Evolutionary conservation across 2,329 filamentous ascomycete species (phyloP).

Genomic region (Trichoderma harzianum): DNA sequence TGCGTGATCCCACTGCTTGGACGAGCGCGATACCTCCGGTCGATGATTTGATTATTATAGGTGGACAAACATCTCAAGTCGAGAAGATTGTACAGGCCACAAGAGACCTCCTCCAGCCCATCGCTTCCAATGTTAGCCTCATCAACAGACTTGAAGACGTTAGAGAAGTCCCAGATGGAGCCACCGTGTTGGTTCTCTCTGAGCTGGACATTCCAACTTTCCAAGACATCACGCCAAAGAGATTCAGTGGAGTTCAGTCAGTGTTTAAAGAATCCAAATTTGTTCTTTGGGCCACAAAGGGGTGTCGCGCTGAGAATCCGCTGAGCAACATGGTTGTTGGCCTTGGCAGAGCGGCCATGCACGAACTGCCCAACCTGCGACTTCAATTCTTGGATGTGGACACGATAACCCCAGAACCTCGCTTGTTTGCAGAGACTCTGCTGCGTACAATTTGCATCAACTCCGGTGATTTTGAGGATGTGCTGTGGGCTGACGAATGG

Average conservation of each 20-base stretch:
- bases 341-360: not conserved
- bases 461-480: not conserved
- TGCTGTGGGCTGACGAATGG: not conserved
- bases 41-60: not conserved
- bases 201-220: not conserved
- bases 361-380: not conserved
- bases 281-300: not conserved
- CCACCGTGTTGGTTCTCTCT: not conserved
- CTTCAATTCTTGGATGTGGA: not conserved
- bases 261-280: not conserved
- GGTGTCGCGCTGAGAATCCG: not conserved
- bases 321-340: not conserved
- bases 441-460: not conserved
- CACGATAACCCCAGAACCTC: not conserved
- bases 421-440: not conserved
- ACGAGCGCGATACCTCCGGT: not conserved
- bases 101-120: not conserved
- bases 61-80: not conserved
- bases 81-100: not conserved
- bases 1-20: not conserved
- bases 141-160: not conserved
- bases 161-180: not conserved
- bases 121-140: not conserved
- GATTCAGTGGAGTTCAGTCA: not conserved
- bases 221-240: not conserved